Evolutionary conservation across 2,329 filamentous ascomycete genomes (phyloP), one percentile per base, ranked within the genome.

Genomic region (Fusarium sp.): DNA sequence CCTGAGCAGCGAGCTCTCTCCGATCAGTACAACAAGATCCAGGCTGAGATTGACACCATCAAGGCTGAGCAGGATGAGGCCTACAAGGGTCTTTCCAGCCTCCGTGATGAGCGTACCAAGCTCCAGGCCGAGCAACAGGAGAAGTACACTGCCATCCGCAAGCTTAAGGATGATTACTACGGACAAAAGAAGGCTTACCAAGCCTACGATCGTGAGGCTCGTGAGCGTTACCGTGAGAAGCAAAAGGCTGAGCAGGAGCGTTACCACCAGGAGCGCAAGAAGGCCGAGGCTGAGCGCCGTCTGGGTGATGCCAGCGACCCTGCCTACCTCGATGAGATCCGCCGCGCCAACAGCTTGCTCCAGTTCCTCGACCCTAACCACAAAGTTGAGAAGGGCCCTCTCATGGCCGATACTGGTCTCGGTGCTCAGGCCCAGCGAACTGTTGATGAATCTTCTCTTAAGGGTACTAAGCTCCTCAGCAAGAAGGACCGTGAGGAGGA

Each of bases 261-360:
- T 57, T 88, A 88, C 76, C 83, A 89, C 72, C 88, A 90, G 75
- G 89, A 92, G 78, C 89, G 89, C 82, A 89, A 90, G 81, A 92
- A 90, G 83, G 90, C 92, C 77, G 86, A 89, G 51, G 93, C 92
- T 55, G 87, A 92, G 80, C 87, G 90, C 78, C 86, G 92, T 79
- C 89, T 96, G 40, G 89, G 90, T 75, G 92, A 95, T 76, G 93
- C 93, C 72, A 92, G 90, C 77, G 90, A 93, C 74, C 94, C 91
- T 17, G 96, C 96, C 52, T 99, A 93, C 84, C 86, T 93, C 46
- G 93, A 97, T 74, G 94, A 99, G 83, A 97, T 99, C 76, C 88
- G 94, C 74, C 91, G 91, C 53, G 92, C 93, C 66, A 92, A 96
- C 82, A 92, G 90, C 77, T 86, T 99, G 45, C 92, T 98, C 73